Evolutionary conservation across 2,329 filamentous ascomycete genomes (phyloP).

Genomic region (Pseudopyricularia cyperi): DNA sequence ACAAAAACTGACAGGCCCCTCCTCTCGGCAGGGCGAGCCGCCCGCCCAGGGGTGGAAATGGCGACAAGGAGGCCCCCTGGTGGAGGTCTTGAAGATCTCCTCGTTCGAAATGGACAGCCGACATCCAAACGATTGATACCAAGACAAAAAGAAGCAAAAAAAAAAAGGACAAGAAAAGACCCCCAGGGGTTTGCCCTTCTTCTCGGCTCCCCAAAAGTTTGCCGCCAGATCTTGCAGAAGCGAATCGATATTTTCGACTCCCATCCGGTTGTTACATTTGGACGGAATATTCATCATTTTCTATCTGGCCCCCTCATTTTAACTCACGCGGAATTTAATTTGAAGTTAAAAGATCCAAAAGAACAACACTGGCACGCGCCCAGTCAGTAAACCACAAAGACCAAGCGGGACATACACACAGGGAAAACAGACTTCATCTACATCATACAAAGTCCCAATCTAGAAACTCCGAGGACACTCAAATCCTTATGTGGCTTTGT

Average conservation of each 20-base stretch:
- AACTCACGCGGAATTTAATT: too few species aligned
- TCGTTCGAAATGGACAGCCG: neutral
- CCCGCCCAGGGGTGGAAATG: neutral
- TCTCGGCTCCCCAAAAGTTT: neutral
- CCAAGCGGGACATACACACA: too few species aligned
- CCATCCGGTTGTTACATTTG: neutral
- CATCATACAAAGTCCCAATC: too few species aligned
- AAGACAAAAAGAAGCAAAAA: too few species aligned
- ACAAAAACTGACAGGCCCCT: neutral
- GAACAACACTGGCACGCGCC: too few species aligned
- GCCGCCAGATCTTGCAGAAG: constrained; percentile 2
- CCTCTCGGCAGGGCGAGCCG: neutral
- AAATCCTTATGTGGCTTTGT: neutral
- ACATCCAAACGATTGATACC: neutral
- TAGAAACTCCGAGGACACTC: too few species aligned
- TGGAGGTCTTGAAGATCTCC: neutral
- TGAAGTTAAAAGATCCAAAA: too few species aligned
- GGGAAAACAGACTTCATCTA: too few species aligned
- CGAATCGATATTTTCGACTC: constrained; percentile 1
- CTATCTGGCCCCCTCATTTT: neutral
- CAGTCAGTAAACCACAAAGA: too few species aligned
- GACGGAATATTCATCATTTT: neutral
- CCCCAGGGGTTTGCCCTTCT: neutral
- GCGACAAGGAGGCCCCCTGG: neutral
- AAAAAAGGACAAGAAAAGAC: too few species aligned